Base-by-base conservation (phyloP, 2,329 filamentous ascomycete genomes). In the Fusarium subtropicale region DNA sequence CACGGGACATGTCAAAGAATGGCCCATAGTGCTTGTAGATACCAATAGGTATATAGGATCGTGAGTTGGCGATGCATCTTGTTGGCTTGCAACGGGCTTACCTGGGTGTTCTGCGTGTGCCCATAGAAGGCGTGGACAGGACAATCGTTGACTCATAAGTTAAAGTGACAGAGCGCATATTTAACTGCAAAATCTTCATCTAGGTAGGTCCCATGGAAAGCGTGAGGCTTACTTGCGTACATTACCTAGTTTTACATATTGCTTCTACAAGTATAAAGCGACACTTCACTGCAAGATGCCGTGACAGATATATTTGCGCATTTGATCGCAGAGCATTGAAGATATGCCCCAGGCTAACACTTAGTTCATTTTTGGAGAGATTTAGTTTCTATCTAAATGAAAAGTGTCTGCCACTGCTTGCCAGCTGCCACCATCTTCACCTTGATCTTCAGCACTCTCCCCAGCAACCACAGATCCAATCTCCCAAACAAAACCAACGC, bases 11-110 rank as follows among this genome's bases (percentile, higher is more conserved):
- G 30, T 75, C 79, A 0, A 79, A 81, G 22, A 33, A 72, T 24
- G 73, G 82, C 24, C 80, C 81, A 0, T 82, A 85, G 48, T 77
- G 80, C 7, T 62, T 88, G 41, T 71, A 82, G 60, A 78, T 82
- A 60, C 76, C 88, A 72, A 74, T 88, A 8, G 81, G 83, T 69
- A 78, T 3, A 11, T 1, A 5, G 5, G 12, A 39, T 3, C 5
- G 15, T n/a, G 24, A 16, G 28, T 2, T 50, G 22, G 2, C 3
- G 8, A 16, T 22, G 33, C 20, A 12, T 16, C 12, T 10, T 5
- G 6, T 26, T 5, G 24, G 24, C 12, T 11, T 28, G 24, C 16
- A 10, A 5, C 13, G 18, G 16, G 20, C 18, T 20, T 15, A 10
- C 34, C 12, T 34, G 8, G 8, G 4, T 36, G 22, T 7, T 48